phyloP scores from a whole-genome alignment of 1,284 basidiomycete genomes.

The Sphaerobolus stellatus region DNA sequence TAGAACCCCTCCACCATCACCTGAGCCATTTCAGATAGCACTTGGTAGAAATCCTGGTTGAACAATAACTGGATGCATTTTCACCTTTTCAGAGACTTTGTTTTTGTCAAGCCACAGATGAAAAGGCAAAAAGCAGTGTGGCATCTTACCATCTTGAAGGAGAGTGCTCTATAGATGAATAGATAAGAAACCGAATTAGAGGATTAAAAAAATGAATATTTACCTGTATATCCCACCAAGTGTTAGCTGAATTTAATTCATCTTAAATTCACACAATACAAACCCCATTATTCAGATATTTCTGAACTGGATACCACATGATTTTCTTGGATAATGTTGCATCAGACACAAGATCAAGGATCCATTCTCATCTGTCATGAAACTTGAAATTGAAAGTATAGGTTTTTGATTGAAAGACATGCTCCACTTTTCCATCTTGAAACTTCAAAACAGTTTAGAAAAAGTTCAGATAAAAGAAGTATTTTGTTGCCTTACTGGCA shows the following conservation, averaged over 20 bases:
- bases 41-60: slow-evolving; percentile 24
- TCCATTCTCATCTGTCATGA: neutral
- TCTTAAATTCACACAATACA: slow-evolving; percentile 17
- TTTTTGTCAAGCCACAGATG: slow-evolving; percentile 34
- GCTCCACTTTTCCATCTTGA: neutral
- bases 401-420: neutral
- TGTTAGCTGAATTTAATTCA: slow-evolving; percentile 26
- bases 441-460: neutral
- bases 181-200: neutral
- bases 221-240: slow-evolving; percentile 28
- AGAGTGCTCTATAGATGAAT: neutral
- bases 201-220: neutral
- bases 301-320: neutral
- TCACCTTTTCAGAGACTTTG: slow-evolving; percentile 25
- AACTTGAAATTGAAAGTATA: neutral
- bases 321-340: neutral
- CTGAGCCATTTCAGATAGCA: slow-evolving; percentile 30
- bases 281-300: neutral
- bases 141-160: slow-evolving; percentile 14
- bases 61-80: slow-evolving; percentile 30
- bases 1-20: slow-evolving; percentile 27
- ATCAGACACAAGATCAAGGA: neutral
- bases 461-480: neutral
- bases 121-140: slow-evolving; percentile 27
- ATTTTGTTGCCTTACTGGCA: neutral